phyloP scores from a whole-genome alignment of 1,284 basidiomycete genomes.

The Ceratobasidium theobromae region DNA sequence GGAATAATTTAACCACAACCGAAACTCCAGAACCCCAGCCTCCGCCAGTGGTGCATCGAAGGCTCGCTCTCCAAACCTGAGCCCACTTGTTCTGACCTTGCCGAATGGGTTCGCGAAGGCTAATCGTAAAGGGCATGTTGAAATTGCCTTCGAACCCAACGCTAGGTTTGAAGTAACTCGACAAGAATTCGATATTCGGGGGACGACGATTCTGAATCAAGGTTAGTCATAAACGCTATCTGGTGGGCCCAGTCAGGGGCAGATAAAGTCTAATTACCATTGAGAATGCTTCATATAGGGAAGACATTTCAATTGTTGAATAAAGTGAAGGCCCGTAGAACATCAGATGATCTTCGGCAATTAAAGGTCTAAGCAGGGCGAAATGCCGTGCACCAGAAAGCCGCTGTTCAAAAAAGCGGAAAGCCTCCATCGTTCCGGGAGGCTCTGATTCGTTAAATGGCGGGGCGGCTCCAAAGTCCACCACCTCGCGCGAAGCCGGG shows the following conservation, averaged over 20 bases:
- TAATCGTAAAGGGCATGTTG: constrained; percentile 29
- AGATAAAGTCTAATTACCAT: constrained; percentile 12
- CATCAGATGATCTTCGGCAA: constrained; percentile 29
- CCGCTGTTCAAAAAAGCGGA: constrained; percentile 32
- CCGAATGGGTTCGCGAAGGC: constrained; percentile 27
- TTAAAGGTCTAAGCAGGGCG: constrained; percentile 17
- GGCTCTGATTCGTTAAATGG: constrained; percentile 31
- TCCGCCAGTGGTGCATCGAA: constrained; percentile 25
- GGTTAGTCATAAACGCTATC: constrained; percentile 23
- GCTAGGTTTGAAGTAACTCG: constrained; percentile 27
- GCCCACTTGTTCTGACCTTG: constrained; percentile 32
- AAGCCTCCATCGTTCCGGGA: constrained; percentile 29
- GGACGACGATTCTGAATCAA: constrained; percentile 23
- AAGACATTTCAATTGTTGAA: constrained; percentile 29
- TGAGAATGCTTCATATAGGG: constrained; percentile 26
- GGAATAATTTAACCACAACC: constrained; percentile 29
- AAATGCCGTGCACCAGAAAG: constrained; percentile 29
- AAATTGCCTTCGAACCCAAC: constrained; percentile 21
- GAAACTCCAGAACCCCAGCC: constrained; percentile 18
- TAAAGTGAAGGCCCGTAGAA: constrained; percentile 31
- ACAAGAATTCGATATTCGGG: constrained; percentile 26
- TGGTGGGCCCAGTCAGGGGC: not conserved
- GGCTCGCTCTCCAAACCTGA: constrained; percentile 31
- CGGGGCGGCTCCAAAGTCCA: constrained; percentile 28
- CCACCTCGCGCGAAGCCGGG: constrained; percentile 14